phyloP scores from a whole-genome alignment of 164 flowering plant genomes.

The Kalanchoe fedtschenkoi region DNA sequence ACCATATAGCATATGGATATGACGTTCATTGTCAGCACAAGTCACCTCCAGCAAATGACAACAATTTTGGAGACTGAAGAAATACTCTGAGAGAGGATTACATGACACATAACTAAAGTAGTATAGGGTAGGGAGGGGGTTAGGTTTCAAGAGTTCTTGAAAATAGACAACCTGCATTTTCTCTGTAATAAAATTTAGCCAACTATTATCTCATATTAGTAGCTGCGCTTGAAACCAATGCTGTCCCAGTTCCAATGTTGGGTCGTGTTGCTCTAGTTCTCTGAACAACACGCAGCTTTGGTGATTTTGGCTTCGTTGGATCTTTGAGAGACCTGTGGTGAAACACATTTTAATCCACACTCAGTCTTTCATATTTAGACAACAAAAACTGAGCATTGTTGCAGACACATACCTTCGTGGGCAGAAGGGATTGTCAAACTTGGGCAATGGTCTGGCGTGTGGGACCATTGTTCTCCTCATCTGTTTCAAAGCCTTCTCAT shows the following conservation, averaged over 20 bases:
- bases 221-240: conserved; percentile 30
- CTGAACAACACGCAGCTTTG: conserved; percentile 40
- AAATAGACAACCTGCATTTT: conserved; percentile 8
- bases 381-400: too few relatives aligned
- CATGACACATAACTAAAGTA: too few relatives aligned
- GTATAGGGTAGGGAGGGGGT: too few relatives aligned
- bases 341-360: neutral
- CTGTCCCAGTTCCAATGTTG: conserved; percentile 1
- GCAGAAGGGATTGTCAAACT: conserved; percentile 62
- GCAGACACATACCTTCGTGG: conserved; percentile 54
- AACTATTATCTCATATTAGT: conserved; percentile 54
- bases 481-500: conserved; percentile 89
- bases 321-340: conserved; percentile 51
- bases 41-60: too few relatives aligned
- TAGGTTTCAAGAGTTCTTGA: conserved; percentile 30
- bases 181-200: conserved; percentile 4
- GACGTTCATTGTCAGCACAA: too few relatives aligned
- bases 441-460: conserved; percentile 87
- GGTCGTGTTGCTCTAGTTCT: conserved; percentile 36
- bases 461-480: conserved; percentile 85
- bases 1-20: too few relatives aligned
- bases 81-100: too few relatives aligned
- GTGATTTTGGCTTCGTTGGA: conserved; percentile 71
- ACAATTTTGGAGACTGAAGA: too few relatives aligned
- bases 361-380: neutral